Evolutionary conservation across 2,329 filamentous ascomycete genomes (phyloP).

Genomic region (Penicillium sp.): DNA sequence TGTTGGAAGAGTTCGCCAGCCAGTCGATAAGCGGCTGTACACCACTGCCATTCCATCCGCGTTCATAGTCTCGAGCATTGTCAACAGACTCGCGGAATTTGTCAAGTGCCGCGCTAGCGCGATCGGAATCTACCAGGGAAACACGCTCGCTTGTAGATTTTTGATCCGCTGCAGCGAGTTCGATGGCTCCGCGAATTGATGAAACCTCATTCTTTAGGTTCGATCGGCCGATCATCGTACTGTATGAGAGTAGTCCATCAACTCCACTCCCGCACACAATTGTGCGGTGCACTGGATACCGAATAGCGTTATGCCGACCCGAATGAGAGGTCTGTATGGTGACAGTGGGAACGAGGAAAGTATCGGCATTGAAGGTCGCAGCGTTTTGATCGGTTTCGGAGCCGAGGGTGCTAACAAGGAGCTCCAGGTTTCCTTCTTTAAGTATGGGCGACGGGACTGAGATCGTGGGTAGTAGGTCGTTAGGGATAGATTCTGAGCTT

Average conservation of each 20-base stretch:
- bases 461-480: slow-evolving; percentile 57
- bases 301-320: slow-evolving; percentile 66
- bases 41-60: slow-evolving; percentile 72
- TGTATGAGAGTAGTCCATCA: slow-evolving; percentile 57
- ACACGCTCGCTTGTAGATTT: slow-evolving; percentile 29
- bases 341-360: slow-evolving; percentile 73
- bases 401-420: slow-evolving; percentile 59
- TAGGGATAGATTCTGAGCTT: slow-evolving; percentile 48
- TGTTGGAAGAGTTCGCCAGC: slow-evolving; percentile 49
- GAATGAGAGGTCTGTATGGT: slow-evolving; percentile 67
- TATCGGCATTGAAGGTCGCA: slow-evolving; percentile 55
- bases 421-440: slow-evolving; percentile 60
- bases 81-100: slow-evolving; percentile 69
- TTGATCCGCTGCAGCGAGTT: slow-evolving; percentile 51
- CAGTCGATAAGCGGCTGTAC: slow-evolving; percentile 66
- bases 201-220: slow-evolving; percentile 31
- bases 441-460: slow-evolving; percentile 58
- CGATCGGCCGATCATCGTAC: slow-evolving; percentile 33
- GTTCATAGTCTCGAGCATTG: slow-evolving; percentile 72
- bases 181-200: slow-evolving; percentile 41
- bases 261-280: slow-evolving; percentile 75
- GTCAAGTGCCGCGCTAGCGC: slow-evolving; percentile 64
- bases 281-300: slow-evolving; percentile 81
- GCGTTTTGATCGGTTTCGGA: slow-evolving; percentile 53
- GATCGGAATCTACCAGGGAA: slow-evolving; percentile 63